Evolutionary conservation across 257 asterid genomes (phyloP).

Genomic region (Mentha longifolia): DNA sequence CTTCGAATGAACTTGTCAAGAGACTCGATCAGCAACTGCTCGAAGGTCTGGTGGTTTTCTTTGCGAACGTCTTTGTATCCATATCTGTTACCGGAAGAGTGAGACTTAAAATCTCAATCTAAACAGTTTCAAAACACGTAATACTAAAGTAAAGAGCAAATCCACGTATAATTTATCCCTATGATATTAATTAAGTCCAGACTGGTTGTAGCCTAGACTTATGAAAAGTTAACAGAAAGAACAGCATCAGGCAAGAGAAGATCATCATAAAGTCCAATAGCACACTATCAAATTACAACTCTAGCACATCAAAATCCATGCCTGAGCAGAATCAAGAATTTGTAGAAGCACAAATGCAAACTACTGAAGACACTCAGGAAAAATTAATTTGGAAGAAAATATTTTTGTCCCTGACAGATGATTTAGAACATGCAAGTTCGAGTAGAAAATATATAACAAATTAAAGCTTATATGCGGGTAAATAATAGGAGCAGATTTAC

Average conservation of each 20-base stretch:
- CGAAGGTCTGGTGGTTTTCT: conserved; percentile 90
- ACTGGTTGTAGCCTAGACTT: conserved; percentile 1
- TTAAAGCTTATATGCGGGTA: not conserved
- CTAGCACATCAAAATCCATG: conserved; percentile 4
- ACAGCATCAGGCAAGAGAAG: conserved; percentile 14
- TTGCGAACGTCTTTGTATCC: conserved; percentile 98
- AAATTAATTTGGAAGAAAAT: conserved; percentile 7
- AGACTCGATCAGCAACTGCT: conserved; percentile 91
- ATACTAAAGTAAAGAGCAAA: not conserved
- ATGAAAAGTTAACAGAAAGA: conserved; percentile 2
- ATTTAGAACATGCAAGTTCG: conserved; percentile 22
- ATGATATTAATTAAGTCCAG: conserved; percentile 3
- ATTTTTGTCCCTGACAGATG: conserved; percentile 6
- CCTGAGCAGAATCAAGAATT: conserved; percentile 11
- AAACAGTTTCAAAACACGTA: conserved; percentile 5
- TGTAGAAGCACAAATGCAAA: conserved; percentile 9
- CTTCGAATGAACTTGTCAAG: conserved; percentile 90
- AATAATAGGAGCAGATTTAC: conserved; percentile 46
- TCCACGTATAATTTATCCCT: conserved; percentile 2
- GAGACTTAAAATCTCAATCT: conserved; percentile 8
- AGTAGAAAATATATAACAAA: conserved; percentile 21
- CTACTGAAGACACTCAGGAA: conserved; percentile 9
- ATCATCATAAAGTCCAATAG: not conserved
- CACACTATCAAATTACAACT: conserved; percentile 12
- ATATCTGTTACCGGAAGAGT: conserved; percentile 59